A percentile compares a stretch with the other conserved stretches of the same genome.
Conservation (phyloP, 306 rosid genomes). For the Castanopsis chinensis region DNA sequence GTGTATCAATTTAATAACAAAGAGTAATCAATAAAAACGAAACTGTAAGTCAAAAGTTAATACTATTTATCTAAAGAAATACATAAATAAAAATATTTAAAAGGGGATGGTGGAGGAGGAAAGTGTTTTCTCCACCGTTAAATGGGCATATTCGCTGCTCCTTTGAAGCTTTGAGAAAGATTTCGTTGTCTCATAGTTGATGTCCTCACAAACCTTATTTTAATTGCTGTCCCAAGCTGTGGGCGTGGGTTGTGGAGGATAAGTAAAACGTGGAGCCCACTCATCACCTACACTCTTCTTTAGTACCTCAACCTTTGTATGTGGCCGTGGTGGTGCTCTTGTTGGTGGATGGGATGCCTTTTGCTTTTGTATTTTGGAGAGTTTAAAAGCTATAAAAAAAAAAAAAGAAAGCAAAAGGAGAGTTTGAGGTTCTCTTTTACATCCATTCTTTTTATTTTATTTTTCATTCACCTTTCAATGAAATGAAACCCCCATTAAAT, state of each 20-base stretch:
- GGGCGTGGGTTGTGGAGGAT: constrained; percentile 48
- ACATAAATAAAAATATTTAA: not conserved
- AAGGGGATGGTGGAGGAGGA: constrained; percentile 61
- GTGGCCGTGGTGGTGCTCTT: constrained; percentile 41
- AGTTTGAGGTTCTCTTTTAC: not conserved
- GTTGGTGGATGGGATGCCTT: constrained; percentile 43
- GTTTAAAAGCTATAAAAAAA: not conserved
- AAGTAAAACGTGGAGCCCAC: constrained; percentile 48
- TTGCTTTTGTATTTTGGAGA: not conserved
- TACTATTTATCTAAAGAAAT: not conserved
- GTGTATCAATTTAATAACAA: no score
- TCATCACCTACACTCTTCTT: constrained; percentile 24
- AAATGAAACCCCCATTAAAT: no score
- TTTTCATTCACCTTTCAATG: no score
- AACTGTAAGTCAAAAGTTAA: not conserved
- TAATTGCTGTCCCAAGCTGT: constrained; percentile 26
- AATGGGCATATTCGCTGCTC: constrained; percentile 56
- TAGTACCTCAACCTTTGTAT: constrained; percentile 39
- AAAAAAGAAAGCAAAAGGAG: no score
- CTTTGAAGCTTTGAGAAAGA: constrained; percentile 39
- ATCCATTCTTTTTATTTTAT: not conserved
- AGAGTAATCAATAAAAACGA: fast-evolving
- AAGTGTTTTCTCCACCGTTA: constrained; percentile 48
- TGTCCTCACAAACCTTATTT: not conserved
- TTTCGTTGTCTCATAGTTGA: constrained; percentile 37